These are phyloP conservation scores for Hypoxylon subgilvum DNA, from an alignment of 495 filamentous ascomycete species.

Conservation along the genomic window DNA sequence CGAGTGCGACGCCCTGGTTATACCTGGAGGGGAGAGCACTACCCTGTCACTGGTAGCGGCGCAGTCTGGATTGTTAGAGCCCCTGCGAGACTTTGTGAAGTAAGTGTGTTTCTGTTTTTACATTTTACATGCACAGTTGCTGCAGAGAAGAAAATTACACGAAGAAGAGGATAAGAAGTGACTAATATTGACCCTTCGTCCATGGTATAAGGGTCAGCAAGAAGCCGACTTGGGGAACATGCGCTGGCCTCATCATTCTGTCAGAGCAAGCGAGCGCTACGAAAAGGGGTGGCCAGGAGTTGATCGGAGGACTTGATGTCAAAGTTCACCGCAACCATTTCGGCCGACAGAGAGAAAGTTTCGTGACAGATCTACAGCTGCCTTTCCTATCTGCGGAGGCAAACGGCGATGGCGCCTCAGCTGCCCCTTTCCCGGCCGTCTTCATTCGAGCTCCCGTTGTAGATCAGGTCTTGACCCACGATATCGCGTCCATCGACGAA, in stretches of 20 bases:
- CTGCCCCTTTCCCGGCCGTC: slow-evolving; percentile 72
- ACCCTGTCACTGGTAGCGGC: slow-evolving; percentile 88
- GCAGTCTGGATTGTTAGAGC: slow-evolving; percentile 79
- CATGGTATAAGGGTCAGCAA: slow-evolving; percentile 56
- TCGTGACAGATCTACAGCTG: slow-evolving; percentile 76
- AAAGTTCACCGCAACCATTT: slow-evolving; percentile 95
- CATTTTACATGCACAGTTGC: neutral
- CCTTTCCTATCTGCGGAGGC: slow-evolving; percentile 67
- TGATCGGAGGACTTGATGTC: slow-evolving; percentile 91
- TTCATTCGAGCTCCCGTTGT: slow-evolving; percentile 97
- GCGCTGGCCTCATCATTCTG: slow-evolving; percentile 91
- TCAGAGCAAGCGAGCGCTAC: slow-evolving; percentile 86
- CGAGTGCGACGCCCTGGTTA: slow-evolving; percentile 79
- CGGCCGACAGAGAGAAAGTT: slow-evolving; percentile 91
- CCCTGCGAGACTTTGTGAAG: slow-evolving; percentile 92
- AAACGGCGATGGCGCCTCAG: slow-evolving; percentile 16
- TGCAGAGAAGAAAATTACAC: too few species aligned
- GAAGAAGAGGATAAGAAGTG: too few species aligned
- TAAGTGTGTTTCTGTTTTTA: too few species aligned
- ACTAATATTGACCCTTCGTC: slow-evolving; percentile 16
- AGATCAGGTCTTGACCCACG: slow-evolving; percentile 73
- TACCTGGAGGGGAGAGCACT: slow-evolving; percentile 95
- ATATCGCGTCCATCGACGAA: slow-evolving; percentile 45
- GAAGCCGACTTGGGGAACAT: slow-evolving; percentile 95
- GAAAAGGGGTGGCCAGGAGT: slow-evolving; percentile 89